A percentile compares a stretch with the other conserved stretches of the same genome.
Conservation (phyloP, 345 rosid species). For the Erysimum cheiranthoides region DNA sequence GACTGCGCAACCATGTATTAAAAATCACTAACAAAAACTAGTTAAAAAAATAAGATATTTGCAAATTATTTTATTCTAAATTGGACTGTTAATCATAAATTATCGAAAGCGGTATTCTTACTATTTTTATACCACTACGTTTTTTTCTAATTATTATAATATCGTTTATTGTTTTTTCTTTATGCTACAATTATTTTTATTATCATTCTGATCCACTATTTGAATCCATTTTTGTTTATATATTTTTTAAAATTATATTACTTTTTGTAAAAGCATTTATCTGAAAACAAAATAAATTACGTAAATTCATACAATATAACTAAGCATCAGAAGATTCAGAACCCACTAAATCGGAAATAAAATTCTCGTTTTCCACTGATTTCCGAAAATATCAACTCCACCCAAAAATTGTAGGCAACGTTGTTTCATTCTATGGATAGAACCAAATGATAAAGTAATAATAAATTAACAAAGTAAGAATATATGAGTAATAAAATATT, state of each 20-base stretch:
- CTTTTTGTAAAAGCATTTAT: neutral
- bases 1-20: no score
- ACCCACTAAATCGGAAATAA: conserved; percentile 24
- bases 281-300: neutral
- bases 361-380: conserved; percentile 31
- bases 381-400: conserved; percentile 36
- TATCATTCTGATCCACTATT: no score
- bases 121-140: no score
- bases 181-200: no score
- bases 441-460: conserved; percentile 16
- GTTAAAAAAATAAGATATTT: no score
- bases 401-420: conserved; percentile 35
- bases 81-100: no score
- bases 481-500: conserved; percentile 8
- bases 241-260: neutral
- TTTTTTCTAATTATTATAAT: no score
- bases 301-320: neutral
- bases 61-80: no score
- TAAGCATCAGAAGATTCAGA: conserved; percentile 35
- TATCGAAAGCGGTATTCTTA: no score
- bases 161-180: no score
- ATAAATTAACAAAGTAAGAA: conserved; percentile 21
- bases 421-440: conserved; percentile 30
- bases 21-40: no score
- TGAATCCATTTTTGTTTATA: no score